A percentile compares a stretch with the other conserved stretches of the same genome.
phyloP scores from a whole-genome alignment of 1,284 basidiomycete genomes.

The Moniliophthora roreri region DNA sequence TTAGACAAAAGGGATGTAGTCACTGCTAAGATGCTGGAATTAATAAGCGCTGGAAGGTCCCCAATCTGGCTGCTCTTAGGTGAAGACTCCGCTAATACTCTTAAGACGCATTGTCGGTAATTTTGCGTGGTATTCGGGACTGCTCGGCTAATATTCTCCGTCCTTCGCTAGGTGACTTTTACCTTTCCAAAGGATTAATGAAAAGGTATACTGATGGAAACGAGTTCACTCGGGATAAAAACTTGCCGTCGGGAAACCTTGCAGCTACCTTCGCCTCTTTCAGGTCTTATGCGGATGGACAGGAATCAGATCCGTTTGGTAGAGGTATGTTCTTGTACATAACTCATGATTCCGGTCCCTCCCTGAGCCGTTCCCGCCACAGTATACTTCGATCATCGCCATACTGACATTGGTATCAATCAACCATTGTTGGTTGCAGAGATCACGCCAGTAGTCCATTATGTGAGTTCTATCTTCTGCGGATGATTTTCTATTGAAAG shows the following conservation, averaged over 20 bases:
- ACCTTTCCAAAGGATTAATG: constrained; percentile 85
- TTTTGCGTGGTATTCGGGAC: not conserved
- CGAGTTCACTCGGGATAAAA: constrained; percentile 81
- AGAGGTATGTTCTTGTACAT: constrained; percentile 45
- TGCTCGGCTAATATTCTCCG: not conserved
- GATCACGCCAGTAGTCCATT: constrained; percentile 83
- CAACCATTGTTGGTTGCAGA: constrained; percentile 53
- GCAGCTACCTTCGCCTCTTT: constrained; percentile 68
- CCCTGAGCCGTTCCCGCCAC: not conserved
- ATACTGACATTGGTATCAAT: constrained; percentile 11
- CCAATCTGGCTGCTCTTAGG: constrained; percentile 83
- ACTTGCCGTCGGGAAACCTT: constrained; percentile 59
- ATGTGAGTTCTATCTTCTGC: constrained; percentile 29
- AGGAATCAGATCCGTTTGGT: constrained; percentile 64
- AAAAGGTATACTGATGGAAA: constrained; percentile 72
- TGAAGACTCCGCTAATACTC: constrained; percentile 73
- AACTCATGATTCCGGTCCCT: not conserved
- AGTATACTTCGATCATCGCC: constrained; percentile 19
- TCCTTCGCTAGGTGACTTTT: constrained; percentile 65
- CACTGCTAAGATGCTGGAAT: constrained; percentile 70
- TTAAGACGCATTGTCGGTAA: constrained; percentile 65
- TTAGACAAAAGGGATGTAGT: constrained; percentile 84
- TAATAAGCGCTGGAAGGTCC: constrained; percentile 61
- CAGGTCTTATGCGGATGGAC: constrained; percentile 15
- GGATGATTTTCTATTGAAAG: not conserved